phyloP scores from a whole-genome alignment of 257 asterid species.

The Primulina tabacum region DNA sequence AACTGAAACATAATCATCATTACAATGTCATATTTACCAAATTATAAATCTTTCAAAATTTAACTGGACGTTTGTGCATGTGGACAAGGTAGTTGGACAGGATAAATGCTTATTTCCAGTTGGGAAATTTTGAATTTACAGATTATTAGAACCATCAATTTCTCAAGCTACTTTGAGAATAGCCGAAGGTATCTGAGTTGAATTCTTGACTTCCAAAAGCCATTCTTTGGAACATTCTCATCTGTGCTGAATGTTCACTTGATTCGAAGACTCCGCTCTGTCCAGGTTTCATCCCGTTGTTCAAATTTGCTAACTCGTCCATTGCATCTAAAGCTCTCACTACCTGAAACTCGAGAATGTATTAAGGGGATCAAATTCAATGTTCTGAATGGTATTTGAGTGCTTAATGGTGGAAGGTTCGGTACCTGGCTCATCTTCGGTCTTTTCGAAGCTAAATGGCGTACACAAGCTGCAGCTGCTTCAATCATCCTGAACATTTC shows the following conservation, averaged over 20 bases:
- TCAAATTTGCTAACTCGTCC: constrained; percentile 66
- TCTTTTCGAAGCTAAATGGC: constrained; percentile 76
- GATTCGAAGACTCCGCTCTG: constrained; percentile 73
- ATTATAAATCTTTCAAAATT: background rate
- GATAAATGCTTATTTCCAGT: background rate
- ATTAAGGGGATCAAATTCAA: background rate
- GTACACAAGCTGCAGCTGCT: constrained; percentile 91
- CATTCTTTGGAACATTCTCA: constrained; percentile 82
- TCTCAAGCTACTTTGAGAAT: constrained; percentile 63
- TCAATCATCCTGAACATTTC: constrained; percentile 86
- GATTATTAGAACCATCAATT: background rate
- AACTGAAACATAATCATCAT: background rate
- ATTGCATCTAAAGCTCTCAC: constrained; percentile 77
- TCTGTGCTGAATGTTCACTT: constrained; percentile 81
- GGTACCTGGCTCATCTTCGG: constrained; percentile 77
- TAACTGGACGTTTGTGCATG: no score
- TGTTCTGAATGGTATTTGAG: constrained; percentile 2
- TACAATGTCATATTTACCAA: background rate
- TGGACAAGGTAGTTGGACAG: no score
- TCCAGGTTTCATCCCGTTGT: constrained; percentile 83
- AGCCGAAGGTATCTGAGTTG: constrained; percentile 46
- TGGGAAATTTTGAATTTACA: background rate
- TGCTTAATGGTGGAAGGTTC: background rate
- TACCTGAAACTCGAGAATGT: constrained; percentile 38
- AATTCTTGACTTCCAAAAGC: constrained; percentile 87